A percentile compares a stretch with the other conserved stretches of the same genome.
Conservation (phyloP, 2,329 filamentous ascomycete genomes). For the Penicillium rolfsii region DNA sequence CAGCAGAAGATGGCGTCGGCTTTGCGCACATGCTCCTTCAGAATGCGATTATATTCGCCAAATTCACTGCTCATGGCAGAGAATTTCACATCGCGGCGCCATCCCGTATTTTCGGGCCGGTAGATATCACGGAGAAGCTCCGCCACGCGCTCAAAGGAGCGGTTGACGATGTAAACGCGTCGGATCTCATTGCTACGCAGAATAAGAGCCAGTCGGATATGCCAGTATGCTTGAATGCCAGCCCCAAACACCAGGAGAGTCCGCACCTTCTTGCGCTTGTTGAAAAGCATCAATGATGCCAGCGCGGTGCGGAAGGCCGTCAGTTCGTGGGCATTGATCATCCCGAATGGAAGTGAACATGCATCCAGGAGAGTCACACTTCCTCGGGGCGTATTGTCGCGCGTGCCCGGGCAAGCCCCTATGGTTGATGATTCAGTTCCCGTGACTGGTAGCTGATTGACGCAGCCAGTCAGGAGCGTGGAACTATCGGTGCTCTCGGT, state of each 20-base stretch:
- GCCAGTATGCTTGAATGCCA: conserved; percentile 92
- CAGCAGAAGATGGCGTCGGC: conserved; percentile 88
- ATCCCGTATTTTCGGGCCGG: conserved; percentile 57
- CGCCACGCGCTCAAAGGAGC: conserved; percentile 54
- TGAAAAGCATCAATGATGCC: conserved; percentile 62
- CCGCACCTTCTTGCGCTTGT: conserved; percentile 69
- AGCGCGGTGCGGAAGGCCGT: conserved; percentile 72
- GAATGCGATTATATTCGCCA: conserved; percentile 67
- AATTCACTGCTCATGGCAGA: conserved; percentile 71
- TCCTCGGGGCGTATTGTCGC: conserved; percentile 57
- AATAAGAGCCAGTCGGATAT: conserved; percentile 80
- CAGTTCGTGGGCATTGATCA: conserved; percentile 69
- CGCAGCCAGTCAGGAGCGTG: conserved; percentile 35
- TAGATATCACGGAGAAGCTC: conserved; percentile 59
- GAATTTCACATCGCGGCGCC: conserved; percentile 69
- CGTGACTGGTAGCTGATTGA: conserved; percentile 35
- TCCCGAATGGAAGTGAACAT: conserved; percentile 60
- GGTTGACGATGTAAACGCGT: conserved; percentile 81
- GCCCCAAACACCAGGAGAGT: conserved; percentile 83
- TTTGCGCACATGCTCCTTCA: conserved; percentile 69
- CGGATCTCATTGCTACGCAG: conserved; percentile 68
- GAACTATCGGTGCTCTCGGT: conserved; percentile 32
- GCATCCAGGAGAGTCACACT: conserved; percentile 63
- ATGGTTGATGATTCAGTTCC: conserved; percentile 34
- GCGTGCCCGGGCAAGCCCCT: conserved; percentile 42